phyloP scores from a whole-genome alignment of 176 grass and related monocot genomes.

The Thinopyrum elongatum region DNA sequence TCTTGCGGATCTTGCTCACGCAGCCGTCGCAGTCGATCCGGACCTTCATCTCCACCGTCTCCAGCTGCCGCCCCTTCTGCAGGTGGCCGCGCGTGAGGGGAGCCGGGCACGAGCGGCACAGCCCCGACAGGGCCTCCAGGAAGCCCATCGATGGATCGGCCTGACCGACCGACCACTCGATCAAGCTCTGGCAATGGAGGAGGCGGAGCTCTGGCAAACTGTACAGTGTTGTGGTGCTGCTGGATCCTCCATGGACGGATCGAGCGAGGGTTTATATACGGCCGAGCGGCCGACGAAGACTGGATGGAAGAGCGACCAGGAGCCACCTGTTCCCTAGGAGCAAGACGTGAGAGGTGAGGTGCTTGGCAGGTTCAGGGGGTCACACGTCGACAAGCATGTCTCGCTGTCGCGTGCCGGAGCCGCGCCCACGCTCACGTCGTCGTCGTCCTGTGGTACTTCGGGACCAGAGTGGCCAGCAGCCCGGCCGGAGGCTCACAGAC shows the following conservation, averaged over 20 bases:
- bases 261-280: background rate
- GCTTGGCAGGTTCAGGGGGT: background rate
- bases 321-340: constrained; percentile 10
- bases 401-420: background rate
- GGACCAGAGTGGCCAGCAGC: background rate
- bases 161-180: background rate
- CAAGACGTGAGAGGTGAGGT: background rate
- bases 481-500: background rate
- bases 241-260: background rate
- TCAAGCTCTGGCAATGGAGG: background rate
- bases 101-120: background rate
- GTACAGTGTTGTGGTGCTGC: background rate
- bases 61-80: background rate
- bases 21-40: constrained; percentile 30
- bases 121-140: background rate
- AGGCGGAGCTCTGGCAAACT: background rate
- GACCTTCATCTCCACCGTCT: constrained; percentile 38
- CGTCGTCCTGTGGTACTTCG: background rate
- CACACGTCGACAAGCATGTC: background rate
- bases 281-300: background rate
- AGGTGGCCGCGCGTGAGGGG: background rate
- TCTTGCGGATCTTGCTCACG: constrained; percentile 15
- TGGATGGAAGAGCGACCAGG: background rate
- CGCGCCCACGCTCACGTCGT: background rate
- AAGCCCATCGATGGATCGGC: background rate